Percentiles rank a stretch among this genome's conserved stretches.
These are phyloP conservation scores for Leccinum insigne DNA, from an alignment of 1,284 basidiomycete species.

Conservation along the genomic window DNA sequence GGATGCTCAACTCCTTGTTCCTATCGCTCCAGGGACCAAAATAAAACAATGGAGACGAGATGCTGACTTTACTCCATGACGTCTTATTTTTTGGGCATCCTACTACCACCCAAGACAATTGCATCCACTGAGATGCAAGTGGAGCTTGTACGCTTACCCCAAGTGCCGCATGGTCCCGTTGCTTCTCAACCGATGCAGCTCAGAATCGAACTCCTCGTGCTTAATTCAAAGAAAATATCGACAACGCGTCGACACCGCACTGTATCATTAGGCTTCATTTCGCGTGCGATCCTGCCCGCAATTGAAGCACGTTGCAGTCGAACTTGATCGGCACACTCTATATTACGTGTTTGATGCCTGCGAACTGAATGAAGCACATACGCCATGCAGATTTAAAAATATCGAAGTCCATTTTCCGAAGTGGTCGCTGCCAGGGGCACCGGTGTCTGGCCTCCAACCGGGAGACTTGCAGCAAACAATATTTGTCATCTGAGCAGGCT, in stretches of 20 bases:
- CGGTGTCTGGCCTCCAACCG: neutral
- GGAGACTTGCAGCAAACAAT: neutral
- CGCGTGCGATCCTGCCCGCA: neutral
- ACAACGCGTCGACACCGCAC: slow-evolving; percentile 4
- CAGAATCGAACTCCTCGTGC: neutral
- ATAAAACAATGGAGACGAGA: slow-evolving; percentile 30
- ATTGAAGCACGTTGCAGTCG: slow-evolving; percentile 5
- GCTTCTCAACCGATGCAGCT: neutral
- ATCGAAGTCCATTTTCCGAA: neutral
- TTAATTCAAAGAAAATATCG: neutral
- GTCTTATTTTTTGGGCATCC: neutral
- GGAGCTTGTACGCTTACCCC: neutral
- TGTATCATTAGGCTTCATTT: neutral
- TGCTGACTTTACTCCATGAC: slow-evolving; percentile 5
- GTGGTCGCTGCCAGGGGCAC: neutral
- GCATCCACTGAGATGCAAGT: neutral
- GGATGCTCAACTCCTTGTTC: slow-evolving; percentile 29
- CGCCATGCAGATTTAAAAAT: neutral
- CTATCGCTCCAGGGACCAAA: slow-evolving; percentile 26
- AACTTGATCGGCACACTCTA: neutral
- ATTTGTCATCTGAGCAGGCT: neutral
- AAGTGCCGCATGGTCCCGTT: neutral
- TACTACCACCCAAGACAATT: neutral
- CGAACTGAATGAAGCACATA: neutral
- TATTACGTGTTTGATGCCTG: neutral